Evolutionary conservation across 192 early-diverging fungal species (phyloP).

Genomic region (Linnemannia schmuckeri): DNA sequence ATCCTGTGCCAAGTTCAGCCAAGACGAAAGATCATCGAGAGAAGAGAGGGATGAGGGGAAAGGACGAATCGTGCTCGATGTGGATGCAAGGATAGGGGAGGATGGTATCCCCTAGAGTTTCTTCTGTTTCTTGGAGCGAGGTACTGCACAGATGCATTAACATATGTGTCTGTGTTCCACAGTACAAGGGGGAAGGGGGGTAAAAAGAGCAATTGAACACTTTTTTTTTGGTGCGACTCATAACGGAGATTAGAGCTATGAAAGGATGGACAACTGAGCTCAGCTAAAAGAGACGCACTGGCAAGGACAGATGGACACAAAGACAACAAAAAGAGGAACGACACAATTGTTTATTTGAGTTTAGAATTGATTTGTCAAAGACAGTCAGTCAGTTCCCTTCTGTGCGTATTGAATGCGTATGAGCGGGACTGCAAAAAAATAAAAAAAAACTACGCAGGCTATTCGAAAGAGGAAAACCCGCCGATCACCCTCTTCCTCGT

Average conservation of each 20-base stretch:
- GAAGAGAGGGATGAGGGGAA: neutral
- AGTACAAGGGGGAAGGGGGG: neutral
- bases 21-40: neutral
- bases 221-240: neutral
- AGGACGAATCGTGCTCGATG: neutral
- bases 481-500: neutral
- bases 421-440: neutral
- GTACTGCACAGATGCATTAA: neutral
- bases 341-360: neutral
- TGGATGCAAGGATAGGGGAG: neutral
- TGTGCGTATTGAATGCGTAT: neutral
- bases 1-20: neutral
- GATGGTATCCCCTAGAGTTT: neutral
- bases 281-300: neutral
- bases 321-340: neutral
- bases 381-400: neutral
- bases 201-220: neutral
- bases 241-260: neutral
- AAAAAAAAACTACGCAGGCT: neutral
- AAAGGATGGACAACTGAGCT: neutral
- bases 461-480: neutral
- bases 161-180: neutral
- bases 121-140: neutral
- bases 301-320: neutral
- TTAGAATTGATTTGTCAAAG: slow-evolving; percentile 3